Percentiles rank a stretch among this genome's conserved stretches.
Conservation (phyloP, 176 grass and related monocot genomes). For the Microstegium vimineum region DNA sequence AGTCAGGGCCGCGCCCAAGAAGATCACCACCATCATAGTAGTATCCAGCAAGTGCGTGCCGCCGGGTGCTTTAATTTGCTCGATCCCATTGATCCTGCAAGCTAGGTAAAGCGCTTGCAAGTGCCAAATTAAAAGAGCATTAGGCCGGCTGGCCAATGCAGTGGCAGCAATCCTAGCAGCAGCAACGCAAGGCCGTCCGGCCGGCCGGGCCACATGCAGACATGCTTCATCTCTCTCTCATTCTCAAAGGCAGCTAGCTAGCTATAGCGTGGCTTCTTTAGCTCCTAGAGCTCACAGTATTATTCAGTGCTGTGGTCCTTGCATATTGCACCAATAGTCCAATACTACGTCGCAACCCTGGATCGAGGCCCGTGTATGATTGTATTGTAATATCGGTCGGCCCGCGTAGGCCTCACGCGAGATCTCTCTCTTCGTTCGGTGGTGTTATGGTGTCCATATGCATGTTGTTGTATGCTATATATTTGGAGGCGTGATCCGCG, state of each 20-base stretch:
- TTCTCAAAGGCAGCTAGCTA: not conserved
- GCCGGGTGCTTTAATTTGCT: no score
- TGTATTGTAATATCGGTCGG: not conserved
- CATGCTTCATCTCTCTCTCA: not conserved
- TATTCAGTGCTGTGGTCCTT: constrained; percentile 8
- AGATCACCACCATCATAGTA: not conserved
- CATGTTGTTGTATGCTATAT: not conserved
- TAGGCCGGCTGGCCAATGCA: constrained; percentile 1
- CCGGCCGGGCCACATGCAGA: not conserved
- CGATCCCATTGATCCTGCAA: not conserved
- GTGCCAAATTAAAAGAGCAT: not conserved
- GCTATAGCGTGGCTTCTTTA: not conserved
- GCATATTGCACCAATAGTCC: not conserved
- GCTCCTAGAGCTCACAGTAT: not conserved
- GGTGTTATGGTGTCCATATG: not conserved
- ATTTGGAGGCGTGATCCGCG: not conserved
- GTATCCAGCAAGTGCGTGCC: not conserved
- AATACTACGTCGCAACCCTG: not conserved
- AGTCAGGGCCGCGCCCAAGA: not conserved
- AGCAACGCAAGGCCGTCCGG: not conserved
- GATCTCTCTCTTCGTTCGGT: no score
- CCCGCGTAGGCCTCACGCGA: not conserved
- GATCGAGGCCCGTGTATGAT: not conserved
- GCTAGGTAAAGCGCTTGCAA: not conserved
- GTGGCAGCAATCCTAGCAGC: no score